Evolutionary conservation across 768 basidiomycete species (phyloP).

Genomic region (Porpolomopsis calyptriformis): DNA sequence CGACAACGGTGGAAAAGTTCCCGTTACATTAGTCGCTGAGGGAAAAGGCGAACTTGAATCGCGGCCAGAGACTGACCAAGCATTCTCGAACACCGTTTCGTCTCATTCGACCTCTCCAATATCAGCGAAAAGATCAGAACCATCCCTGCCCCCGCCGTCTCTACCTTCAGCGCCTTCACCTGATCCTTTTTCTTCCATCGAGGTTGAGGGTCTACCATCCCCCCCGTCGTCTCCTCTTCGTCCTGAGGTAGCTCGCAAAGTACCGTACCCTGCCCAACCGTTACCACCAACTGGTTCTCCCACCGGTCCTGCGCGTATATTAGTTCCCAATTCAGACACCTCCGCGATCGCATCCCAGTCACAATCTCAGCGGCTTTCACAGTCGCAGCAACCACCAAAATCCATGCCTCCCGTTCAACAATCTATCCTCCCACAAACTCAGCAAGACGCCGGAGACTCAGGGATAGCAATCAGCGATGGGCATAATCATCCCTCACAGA

Average conservation of each 20-base stretch:
- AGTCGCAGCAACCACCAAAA: constrained; percentile 20
- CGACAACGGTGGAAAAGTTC: background rate
- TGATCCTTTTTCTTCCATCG: background rate
- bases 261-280: constrained; percentile 34
- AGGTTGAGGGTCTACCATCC: background rate
- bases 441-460: background rate
- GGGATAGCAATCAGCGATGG: background rate
- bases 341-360: constrained; percentile 29
- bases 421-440: background rate
- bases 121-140: constrained; percentile 21
- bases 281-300: constrained; percentile 18
- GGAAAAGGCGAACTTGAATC: background rate
- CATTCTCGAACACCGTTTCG: background rate
- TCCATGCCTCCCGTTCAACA: background rate
- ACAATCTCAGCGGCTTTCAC: constrained; percentile 25
- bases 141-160: background rate
- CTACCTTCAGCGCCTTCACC: background rate
- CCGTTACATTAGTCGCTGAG: too few species aligned
- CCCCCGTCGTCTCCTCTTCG: constrained; percentile 10
- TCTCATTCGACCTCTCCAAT: constrained; percentile 19
- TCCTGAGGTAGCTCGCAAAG: constrained; percentile 30
- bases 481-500: background rate
- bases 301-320: constrained; percentile 30
- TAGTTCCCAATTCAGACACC: constrained; percentile 48
- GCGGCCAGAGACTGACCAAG: background rate